Evolutionary conservation across 2,329 filamentous ascomycete species (phyloP).

Genomic region (Fusarium sp.): DNA sequence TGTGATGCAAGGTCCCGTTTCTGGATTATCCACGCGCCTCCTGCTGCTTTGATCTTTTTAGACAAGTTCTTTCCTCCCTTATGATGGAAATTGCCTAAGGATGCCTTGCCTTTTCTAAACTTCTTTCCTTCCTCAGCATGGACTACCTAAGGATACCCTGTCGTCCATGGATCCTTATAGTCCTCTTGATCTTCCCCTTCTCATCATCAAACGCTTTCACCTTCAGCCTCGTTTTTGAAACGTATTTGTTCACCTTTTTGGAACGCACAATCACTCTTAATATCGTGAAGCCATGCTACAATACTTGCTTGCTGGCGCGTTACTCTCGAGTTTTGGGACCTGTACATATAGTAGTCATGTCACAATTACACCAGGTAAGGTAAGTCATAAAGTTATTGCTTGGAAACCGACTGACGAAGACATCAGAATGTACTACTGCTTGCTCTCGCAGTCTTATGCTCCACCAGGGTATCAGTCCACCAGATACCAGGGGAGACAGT

Average conservation of each 20-base stretch:
- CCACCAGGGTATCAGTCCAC: constrained; percentile 3
- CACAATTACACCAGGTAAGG: constrained; percentile 27
- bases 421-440: constrained; percentile 29
- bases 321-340: constrained; percentile 27
- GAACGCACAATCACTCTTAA: constrained; percentile 28
- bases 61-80: no score
- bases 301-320: constrained; percentile 9
- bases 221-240: constrained; percentile 42
- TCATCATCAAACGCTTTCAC: constrained; percentile 36
- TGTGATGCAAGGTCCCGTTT: no score
- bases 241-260: constrained; percentile 48
- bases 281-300: constrained; percentile 40
- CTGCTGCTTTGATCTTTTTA: not conserved
- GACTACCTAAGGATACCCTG: not conserved
- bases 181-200: not conserved
- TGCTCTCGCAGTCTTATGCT: constrained; percentile 33
- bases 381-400: no score
- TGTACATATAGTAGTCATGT: not conserved
- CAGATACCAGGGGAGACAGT: not conserved
- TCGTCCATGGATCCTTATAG: not conserved
- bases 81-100: no score
- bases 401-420: constrained; percentile 1
- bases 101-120: no score
- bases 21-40: not conserved
- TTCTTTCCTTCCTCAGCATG: not conserved